phyloP scores from a whole-genome alignment of 2,329 filamentous ascomycete species.

The Epicoccum nigrum region DNA sequence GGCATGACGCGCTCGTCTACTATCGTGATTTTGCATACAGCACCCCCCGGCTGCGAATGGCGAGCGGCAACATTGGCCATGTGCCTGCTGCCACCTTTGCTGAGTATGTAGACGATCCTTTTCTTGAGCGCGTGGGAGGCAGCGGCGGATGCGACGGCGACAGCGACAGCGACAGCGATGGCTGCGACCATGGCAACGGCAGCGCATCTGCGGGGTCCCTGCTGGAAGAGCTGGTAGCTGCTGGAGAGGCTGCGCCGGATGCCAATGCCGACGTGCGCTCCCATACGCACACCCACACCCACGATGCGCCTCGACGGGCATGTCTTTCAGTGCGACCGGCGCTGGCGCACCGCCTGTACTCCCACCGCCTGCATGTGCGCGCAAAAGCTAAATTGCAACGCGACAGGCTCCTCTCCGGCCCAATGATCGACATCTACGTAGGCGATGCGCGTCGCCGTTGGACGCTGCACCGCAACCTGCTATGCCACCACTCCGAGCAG shows the following conservation, averaged over 20 bases:
- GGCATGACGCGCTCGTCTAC: slow-evolving; percentile 44
- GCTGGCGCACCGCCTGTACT: slow-evolving; percentile 46
- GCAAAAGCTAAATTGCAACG: slow-evolving; percentile 54
- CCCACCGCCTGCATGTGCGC: slow-evolving; percentile 47
- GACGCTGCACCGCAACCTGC: slow-evolving; percentile 59
- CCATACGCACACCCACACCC: too few relatives aligned
- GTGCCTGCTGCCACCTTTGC: slow-evolving; percentile 57
- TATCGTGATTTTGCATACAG: slow-evolving; percentile 54
- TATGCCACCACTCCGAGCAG: slow-evolving; percentile 59
- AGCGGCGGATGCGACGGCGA: slow-evolving; percentile 22
- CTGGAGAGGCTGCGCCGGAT: slow-evolving; percentile 23
- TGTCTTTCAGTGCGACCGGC: slow-evolving; percentile 40
- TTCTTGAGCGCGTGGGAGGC: slow-evolving; percentile 17
- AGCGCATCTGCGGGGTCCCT: not conserved
- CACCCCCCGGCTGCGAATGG: slow-evolving; percentile 52
- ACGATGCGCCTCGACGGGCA: slow-evolving; percentile 17
- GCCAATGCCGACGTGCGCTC: slow-evolving; percentile 14
- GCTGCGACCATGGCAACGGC: not conserved
- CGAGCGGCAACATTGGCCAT: slow-evolving; percentile 54
- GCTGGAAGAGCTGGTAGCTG: slow-evolving; percentile 18
- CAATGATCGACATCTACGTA: slow-evolving; percentile 59
- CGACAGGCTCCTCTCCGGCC: slow-evolving; percentile 60
- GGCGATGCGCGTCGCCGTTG: slow-evolving; percentile 56
- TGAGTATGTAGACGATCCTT: slow-evolving; percentile 55
- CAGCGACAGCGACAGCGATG: not conserved